These are phyloP conservation scores for Phytophthora sp. DNA, from an alignment of 352 stramenopile species.

Conservation along the genomic window DNA sequence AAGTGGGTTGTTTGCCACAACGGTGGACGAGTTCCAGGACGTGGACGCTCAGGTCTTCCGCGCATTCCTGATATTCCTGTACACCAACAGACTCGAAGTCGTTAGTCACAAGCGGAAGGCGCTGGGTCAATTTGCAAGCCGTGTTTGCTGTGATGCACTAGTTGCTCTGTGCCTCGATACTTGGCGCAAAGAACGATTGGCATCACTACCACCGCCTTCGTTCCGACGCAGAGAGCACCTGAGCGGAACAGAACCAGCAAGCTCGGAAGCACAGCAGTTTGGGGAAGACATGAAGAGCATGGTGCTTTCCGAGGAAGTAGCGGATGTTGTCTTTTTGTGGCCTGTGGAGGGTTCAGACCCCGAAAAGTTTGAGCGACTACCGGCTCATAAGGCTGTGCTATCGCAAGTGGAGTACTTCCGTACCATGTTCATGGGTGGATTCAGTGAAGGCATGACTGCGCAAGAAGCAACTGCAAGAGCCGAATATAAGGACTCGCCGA, in stretches of 20 bases:
- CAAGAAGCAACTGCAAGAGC: neutral
- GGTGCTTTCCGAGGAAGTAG: constrained; percentile 46
- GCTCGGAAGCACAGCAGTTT: constrained; percentile 46
- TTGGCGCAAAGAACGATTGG: constrained; percentile 52
- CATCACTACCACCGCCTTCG: constrained; percentile 17
- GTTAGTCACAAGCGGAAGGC: constrained; percentile 65
- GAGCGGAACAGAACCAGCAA: constrained; percentile 21
- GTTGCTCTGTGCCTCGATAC: constrained; percentile 54
- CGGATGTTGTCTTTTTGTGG: constrained; percentile 86
- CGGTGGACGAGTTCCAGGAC: constrained; percentile 61
- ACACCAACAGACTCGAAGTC: constrained; percentile 72
- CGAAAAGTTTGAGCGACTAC: constrained; percentile 42
- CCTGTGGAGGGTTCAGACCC: constrained; percentile 39
- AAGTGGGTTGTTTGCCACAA: constrained; percentile 24
- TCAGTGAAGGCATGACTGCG: constrained; percentile 60
- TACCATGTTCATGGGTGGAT: constrained; percentile 83
- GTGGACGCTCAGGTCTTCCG: constrained; percentile 67
- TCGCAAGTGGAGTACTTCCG: constrained; percentile 84
- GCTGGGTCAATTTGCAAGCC: constrained; percentile 56
- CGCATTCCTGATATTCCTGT: constrained; percentile 73
- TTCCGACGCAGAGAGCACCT: constrained; percentile 18
- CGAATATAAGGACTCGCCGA: neutral
- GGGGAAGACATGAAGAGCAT: constrained; percentile 60
- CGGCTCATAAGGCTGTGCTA: constrained; percentile 75
- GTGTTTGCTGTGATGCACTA: constrained; percentile 60